These are phyloP conservation scores for Hygrophila difformis DNA, from an alignment of 257 asterid species.

Conservation along the genomic window DNA sequence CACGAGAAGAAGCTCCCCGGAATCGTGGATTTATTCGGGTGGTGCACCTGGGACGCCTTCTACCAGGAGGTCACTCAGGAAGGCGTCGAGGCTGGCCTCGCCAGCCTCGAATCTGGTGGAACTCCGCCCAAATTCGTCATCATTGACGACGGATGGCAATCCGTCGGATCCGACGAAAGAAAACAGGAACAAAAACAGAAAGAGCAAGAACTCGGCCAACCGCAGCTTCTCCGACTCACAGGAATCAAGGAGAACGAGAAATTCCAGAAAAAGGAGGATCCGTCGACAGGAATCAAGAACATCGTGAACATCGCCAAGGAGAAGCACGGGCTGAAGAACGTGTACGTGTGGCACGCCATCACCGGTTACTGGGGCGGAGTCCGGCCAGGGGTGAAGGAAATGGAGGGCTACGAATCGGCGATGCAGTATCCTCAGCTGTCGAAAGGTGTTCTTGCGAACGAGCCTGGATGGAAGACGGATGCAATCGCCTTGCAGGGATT, in stretches of 20 bases:
- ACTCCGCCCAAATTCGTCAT: conserved; percentile 27
- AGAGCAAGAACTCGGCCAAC: conserved; percentile 23
- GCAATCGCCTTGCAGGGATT: conserved; percentile 60
- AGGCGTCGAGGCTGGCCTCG: conserved; percentile 68
- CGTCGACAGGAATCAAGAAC: conserved; percentile 41
- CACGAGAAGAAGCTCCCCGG: conserved; percentile 70
- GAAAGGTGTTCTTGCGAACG: conserved; percentile 67
- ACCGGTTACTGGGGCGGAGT: conserved; percentile 96
- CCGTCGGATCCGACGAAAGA: conserved; percentile 37
- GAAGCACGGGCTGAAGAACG: conserved; percentile 63
- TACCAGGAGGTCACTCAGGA: conserved; percentile 68
- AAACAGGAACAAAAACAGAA: conserved; percentile 12
- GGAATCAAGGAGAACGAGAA: conserved; percentile 63
- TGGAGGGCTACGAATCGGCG: conserved; percentile 53
- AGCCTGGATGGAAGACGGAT: conserved; percentile 68
- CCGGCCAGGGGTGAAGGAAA: conserved; percentile 56
- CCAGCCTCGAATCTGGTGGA: conserved; percentile 61
- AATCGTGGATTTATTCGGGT: conserved; percentile 68
- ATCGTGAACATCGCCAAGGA: conserved; percentile 65
- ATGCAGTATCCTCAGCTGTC: conserved; percentile 58
- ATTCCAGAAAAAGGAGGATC: conserved; percentile 46
- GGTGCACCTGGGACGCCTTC: conserved; percentile 46
- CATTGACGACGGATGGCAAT: conserved; percentile 82
- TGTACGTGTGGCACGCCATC: conserved; percentile 91
- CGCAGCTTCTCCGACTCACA: conserved; percentile 42